These are phyloP conservation scores for Diaporthe australafricana DNA, from an alignment of 2,329 filamentous ascomycete species.

Conservation along the genomic window DNA sequence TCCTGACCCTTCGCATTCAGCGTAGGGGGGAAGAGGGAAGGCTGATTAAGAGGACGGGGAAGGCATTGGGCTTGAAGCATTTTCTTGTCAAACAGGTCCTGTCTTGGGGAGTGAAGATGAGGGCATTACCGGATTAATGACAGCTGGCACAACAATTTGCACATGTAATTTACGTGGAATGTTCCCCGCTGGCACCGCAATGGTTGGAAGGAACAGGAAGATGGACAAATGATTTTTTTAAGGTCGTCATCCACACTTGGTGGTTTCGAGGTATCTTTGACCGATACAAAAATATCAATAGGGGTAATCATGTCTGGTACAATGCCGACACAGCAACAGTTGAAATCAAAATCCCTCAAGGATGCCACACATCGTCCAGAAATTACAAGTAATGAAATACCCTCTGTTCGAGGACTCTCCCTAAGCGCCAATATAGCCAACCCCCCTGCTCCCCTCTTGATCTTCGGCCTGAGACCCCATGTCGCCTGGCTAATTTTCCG, in stretches of 20 bases:
- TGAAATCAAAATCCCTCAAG: background rate
- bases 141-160: background rate
- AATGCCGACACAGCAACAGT: background rate
- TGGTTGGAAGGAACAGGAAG: too few species aligned
- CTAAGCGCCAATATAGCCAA: conserved; percentile 4
- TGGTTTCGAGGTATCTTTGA: conserved; percentile 9
- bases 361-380: background rate
- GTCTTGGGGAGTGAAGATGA: background rate
- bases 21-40: conserved; percentile 15
- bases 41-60: too few species aligned
- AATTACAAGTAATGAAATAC: background rate
- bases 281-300: background rate
- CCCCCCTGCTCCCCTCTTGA: background rate
- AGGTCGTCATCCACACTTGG: background rate
- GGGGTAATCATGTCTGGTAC: background rate
- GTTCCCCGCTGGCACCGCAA: background rate
- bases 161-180: background rate
- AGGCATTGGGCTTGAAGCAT: background rate
- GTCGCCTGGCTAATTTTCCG: background rate
- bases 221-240: background rate
- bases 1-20: conserved; percentile 36
- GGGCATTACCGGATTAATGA: background rate
- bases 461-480: background rate
- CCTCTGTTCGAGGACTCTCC: background rate
- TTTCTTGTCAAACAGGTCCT: too few species aligned